Evolutionary conservation across 2,329 filamentous ascomycete species (phyloP).

Genomic region (Apiospora pterosperma): DNA sequence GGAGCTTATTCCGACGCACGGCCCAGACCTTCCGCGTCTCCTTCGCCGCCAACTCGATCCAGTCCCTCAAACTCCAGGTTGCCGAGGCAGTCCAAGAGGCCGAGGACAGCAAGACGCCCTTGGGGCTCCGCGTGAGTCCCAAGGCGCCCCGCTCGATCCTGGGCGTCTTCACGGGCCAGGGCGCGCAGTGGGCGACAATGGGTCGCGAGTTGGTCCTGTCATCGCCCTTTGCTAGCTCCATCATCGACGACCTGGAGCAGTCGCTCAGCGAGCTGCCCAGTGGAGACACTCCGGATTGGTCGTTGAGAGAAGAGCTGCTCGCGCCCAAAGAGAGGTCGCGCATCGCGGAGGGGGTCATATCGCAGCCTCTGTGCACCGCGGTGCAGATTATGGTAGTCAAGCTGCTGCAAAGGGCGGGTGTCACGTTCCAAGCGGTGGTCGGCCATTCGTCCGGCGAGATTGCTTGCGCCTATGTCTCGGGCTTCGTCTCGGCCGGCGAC

Average conservation of each 20-base stretch:
- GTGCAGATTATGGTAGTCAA: constrained; percentile 37
- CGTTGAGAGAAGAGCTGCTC: not conserved
- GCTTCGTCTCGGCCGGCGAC: constrained; percentile 34
- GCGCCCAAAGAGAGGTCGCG: constrained; percentile 1
- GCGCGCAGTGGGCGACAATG: constrained; percentile 31
- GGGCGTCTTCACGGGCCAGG: constrained; percentile 31
- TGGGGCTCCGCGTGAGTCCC: not conserved
- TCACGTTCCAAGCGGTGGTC: constrained; percentile 34
- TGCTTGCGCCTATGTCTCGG: constrained; percentile 46
- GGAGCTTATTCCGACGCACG: not conserved
- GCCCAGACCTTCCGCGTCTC: not conserved
- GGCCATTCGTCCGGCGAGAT: constrained; percentile 51
- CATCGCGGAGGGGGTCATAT: constrained; percentile 21
- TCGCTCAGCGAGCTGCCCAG: not conserved
- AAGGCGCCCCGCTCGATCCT: constrained; percentile 9
- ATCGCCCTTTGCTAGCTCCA: not conserved
- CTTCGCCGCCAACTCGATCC: not conserved
- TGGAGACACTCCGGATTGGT: constrained; percentile 9
- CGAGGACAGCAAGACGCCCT: constrained; percentile 13
- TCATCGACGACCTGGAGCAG: no score
- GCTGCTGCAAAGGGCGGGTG: constrained; percentile 23
- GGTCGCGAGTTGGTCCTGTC: constrained; percentile 25
- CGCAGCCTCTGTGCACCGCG: constrained; percentile 35
- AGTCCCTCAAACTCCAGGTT: not conserved
- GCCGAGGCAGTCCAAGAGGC: not conserved